phyloP scores from a whole-genome alignment of 208 protist genomes.

The Crithidia thermophila region DNA sequence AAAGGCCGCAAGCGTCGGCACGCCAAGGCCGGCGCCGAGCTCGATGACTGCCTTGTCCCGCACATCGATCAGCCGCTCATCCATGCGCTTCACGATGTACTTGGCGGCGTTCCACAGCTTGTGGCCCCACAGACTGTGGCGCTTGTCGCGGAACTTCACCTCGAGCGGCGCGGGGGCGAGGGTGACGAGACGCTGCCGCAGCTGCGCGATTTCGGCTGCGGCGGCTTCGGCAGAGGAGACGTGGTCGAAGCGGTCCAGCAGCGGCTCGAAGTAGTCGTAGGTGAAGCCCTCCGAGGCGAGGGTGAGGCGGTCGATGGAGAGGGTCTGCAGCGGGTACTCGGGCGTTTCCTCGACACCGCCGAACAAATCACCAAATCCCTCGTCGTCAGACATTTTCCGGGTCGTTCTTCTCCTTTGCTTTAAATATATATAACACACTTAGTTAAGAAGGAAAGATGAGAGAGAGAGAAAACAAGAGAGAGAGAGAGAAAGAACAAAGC shows the following conservation, averaged over 20 bases:
- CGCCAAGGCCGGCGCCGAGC: slow-evolving; percentile 86
- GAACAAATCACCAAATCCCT: slow-evolving; percentile 62
- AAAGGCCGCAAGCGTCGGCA: slow-evolving; percentile 74
- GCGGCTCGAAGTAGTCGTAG: slow-evolving; percentile 51
- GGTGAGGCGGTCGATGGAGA: slow-evolving; percentile 49
- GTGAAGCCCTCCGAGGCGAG: slow-evolving; percentile 52
- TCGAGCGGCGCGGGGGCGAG: slow-evolving; percentile 34
- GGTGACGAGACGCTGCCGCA: slow-evolving; percentile 23
- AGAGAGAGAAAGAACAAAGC: not conserved
- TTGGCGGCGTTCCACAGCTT: slow-evolving; percentile 89
- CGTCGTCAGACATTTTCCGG: slow-evolving; percentile 55
- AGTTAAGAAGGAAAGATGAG: not conserved
- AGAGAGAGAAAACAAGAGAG: slow-evolving; percentile 10
- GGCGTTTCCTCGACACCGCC: slow-evolving; percentile 28
- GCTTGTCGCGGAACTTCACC: slow-evolving; percentile 78
- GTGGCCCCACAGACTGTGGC: slow-evolving; percentile 90
- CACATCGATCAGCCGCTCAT: slow-evolving; percentile 71
- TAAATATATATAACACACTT: not conserved
- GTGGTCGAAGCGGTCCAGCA: slow-evolving; percentile 54
- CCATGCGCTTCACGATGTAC: slow-evolving; percentile 90
- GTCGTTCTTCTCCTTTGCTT: not conserved
- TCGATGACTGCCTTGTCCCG: slow-evolving; percentile 76
- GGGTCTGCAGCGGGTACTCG: slow-evolving; percentile 60
- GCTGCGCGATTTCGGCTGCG: not conserved
- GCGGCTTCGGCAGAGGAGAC: slow-evolving; percentile 5